Evolutionary conservation across 75 land plant species (phyloP).

Genomic region (Azolla pinnata): DNA sequence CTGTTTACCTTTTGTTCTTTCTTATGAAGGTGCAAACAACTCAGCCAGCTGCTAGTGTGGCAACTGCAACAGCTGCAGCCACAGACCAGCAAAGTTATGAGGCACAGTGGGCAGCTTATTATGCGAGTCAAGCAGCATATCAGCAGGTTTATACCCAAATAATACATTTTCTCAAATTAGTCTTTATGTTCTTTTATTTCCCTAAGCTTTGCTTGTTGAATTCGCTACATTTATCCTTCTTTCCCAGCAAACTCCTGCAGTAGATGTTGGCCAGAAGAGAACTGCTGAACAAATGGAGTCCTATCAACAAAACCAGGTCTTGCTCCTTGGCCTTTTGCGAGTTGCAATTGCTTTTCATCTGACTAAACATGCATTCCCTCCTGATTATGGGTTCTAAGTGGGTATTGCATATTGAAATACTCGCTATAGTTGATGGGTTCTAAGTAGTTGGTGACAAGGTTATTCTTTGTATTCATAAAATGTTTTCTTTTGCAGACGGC

Average conservation of each 20-base stretch:
- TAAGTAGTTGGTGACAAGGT: background rate
- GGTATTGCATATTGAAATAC: too few species aligned
- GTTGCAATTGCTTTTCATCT: too few species aligned
- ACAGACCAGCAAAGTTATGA: constrained; percentile 16
- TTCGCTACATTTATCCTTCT: background rate
- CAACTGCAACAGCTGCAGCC: constrained; percentile 7
- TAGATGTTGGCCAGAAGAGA: constrained; percentile 10
- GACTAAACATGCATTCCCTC: too few species aligned
- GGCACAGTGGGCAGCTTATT: constrained; percentile 30
- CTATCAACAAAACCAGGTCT: background rate
- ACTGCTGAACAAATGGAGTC: constrained; percentile 11
- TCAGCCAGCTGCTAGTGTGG: background rate
- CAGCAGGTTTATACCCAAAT: too few species aligned
- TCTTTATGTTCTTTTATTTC: too few species aligned
- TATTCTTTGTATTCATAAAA: background rate
- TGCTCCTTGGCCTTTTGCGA: too few species aligned
- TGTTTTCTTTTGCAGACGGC: background rate
- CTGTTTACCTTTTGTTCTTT: background rate
- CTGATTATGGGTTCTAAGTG: too few species aligned
- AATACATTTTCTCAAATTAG: too few species aligned
- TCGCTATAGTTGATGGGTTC: background rate
- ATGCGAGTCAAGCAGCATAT: constrained; percentile 27
- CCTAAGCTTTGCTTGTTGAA: background rate
- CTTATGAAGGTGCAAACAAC: background rate
- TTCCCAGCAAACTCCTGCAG: constrained; percentile 5